phyloP scores from a whole-genome alignment of 1,139 yeast genomes.

The Candida sojae region DNA sequence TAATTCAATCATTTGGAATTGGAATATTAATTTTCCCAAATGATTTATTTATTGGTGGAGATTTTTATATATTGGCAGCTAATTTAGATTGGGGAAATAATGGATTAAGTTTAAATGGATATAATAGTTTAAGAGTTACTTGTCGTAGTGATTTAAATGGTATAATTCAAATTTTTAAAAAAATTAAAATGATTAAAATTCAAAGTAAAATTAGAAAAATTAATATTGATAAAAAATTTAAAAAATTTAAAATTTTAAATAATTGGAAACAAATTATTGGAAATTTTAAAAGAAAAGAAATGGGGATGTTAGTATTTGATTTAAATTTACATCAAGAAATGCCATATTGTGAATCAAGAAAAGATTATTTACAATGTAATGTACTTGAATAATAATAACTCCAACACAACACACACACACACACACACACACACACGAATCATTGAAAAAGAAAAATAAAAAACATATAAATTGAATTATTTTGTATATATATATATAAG shows the following conservation, averaged over 20 bases:
- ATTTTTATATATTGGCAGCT: constrained; percentile 7
- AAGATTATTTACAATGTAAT: constrained; percentile 11
- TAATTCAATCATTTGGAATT: background rate
- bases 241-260: background rate
- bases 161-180: constrained; percentile 11
- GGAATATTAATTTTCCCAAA: constrained; percentile 6
- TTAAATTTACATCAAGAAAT: constrained; percentile 7
- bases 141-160: constrained; percentile 11
- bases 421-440: background rate
- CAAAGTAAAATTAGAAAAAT: constrained; percentile 9
- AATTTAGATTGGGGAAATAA: constrained; percentile 10
- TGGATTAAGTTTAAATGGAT: constrained; percentile 9
- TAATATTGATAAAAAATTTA: constrained; percentile 3
- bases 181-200: constrained; percentile 5
- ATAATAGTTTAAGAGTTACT: constrained; percentile 5
- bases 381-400: background rate
- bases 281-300: constrained; percentile 7
- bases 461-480: background rate
- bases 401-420: too few relatives aligned
- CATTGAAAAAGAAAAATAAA: background rate
- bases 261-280: constrained; percentile 10
- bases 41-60: constrained; percentile 8
- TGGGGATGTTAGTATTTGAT: constrained; percentile 15
- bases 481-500: too few relatives aligned
- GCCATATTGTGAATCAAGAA: constrained; percentile 15